These are phyloP conservation scores for Russula ochroleuca DNA, from an alignment of 768 basidiomycete genomes.

Conservation along the genomic window DNA sequence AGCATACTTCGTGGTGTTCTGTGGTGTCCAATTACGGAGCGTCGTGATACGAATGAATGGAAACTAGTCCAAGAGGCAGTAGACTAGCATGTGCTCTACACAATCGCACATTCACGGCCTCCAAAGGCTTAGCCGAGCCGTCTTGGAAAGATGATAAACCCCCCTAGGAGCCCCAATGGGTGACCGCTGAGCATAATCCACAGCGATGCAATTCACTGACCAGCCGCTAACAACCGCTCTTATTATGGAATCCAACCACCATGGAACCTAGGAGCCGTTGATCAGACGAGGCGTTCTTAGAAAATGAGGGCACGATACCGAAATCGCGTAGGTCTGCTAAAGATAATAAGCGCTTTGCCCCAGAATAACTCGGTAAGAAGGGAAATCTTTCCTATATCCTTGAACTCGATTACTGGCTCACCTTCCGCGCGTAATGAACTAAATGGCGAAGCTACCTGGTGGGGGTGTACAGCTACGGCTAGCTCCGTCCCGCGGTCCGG, in stretches of 20 bases:
- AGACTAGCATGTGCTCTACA: background rate
- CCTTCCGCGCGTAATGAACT: background rate
- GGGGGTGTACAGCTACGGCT: too few species aligned
- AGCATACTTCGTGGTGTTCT: constrained; percentile 2
- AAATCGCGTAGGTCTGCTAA: background rate
- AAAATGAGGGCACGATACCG: background rate
- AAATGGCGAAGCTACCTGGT: too few species aligned
- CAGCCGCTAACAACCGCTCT: background rate
- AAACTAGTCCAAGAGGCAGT: background rate
- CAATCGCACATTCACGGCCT: background rate
- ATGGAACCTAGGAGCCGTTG: background rate
- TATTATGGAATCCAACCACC: background rate
- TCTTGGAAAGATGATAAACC: constrained; percentile 2
- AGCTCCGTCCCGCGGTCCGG: background rate
- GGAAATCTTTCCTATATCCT: background rate
- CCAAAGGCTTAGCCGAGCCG: constrained; percentile 8
- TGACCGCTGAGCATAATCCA: background rate
- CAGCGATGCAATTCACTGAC: background rate
- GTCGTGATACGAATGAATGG: background rate
- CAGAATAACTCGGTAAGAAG: background rate
- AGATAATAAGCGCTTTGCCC: background rate
- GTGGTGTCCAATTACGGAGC: background rate
- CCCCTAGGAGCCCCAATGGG: background rate
- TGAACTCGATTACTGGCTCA: background rate
- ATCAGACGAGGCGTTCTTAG: background rate